These are phyloP conservation scores for Inonotus hispidus DNA, from an alignment of 1,284 basidiomycete genomes.

Conservation along the genomic window DNA sequence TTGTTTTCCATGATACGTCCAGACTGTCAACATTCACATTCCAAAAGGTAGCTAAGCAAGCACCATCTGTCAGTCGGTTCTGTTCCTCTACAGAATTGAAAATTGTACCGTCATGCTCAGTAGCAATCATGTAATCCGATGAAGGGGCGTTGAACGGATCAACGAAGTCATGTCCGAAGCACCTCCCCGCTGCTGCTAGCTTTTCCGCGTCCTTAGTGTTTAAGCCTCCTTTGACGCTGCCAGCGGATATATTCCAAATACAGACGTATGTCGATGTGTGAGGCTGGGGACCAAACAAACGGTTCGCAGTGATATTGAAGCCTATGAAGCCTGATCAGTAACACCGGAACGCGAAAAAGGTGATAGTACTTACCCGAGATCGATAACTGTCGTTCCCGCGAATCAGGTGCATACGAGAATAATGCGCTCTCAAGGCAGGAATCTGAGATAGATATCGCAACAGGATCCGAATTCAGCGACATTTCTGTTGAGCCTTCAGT, in stretches of 20 bases:
- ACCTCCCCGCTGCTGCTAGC: slow-evolving; percentile 47
- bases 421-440: slow-evolving; percentile 44
- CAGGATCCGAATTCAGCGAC: slow-evolving; percentile 64
- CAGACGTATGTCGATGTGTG: slow-evolving; percentile 83
- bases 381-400: slow-evolving; percentile 19
- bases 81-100: background rate
- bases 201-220: slow-evolving; percentile 51
- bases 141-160: slow-evolving; percentile 82
- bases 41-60: slow-evolving; percentile 59
- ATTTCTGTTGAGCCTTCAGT: slow-evolving; percentile 49
- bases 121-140: slow-evolving; percentile 52
- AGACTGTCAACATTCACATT: slow-evolving; percentile 52
- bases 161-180: slow-evolving; percentile 64
- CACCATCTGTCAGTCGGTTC: background rate
- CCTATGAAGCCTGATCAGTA: slow-evolving; percentile 39
- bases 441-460: slow-evolving; percentile 47
- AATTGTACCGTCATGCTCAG: slow-evolving; percentile 67
- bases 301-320: slow-evolving; percentile 74
- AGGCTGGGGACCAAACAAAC: slow-evolving; percentile 84
- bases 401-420: slow-evolving; percentile 25
- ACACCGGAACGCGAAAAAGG: background rate
- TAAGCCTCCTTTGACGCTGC: slow-evolving; percentile 52
- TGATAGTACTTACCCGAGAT: slow-evolving; percentile 8
- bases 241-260: slow-evolving; percentile 79
- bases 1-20: slow-evolving; percentile 51